Percentiles rank a stretch among this genome's conserved stretches.
These are phyloP conservation scores for Eucalyptus albens DNA, from an alignment of 345 rosid species.

Conservation along the genomic window DNA sequence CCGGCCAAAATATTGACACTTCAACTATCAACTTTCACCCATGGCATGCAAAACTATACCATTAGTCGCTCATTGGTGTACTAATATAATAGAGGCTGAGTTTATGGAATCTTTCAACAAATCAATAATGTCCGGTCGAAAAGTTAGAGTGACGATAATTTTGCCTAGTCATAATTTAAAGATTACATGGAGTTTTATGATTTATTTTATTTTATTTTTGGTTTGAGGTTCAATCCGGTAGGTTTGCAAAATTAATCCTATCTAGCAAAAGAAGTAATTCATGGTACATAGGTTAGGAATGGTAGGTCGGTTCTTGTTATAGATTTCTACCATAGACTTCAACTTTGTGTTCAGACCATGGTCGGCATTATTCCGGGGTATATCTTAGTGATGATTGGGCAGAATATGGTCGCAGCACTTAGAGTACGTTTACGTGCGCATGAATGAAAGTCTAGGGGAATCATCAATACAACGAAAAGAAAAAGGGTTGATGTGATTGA, in stretches of 20 bases:
- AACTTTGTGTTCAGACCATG: neutral
- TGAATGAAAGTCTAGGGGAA: constrained; percentile 2
- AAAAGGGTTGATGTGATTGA: constrained; percentile 1
- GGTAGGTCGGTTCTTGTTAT: neutral
- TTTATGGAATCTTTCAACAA: neutral
- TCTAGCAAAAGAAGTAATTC: neutral
- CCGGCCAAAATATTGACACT: neutral
- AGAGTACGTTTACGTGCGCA: neutral
- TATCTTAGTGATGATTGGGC: constrained; percentile 1
- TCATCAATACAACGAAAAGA: neutral
- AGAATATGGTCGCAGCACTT: neutral
- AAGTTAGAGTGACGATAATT: neutral
- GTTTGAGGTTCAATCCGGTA: neutral
- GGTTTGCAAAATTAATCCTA: neutral
- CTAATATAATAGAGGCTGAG: neutral
- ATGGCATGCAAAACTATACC: neutral
- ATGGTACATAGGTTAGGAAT: neutral
- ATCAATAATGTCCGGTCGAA: neutral
- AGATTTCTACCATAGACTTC: neutral
- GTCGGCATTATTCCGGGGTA: neutral
- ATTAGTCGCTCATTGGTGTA: neutral
- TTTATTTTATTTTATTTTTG: neutral
- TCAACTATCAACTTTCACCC: neutral
- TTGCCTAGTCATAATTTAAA: neutral
- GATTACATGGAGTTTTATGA: neutral